Conservation (phyloP, 106 monocot species). For the Dioscorea zingiberensis region DNA sequence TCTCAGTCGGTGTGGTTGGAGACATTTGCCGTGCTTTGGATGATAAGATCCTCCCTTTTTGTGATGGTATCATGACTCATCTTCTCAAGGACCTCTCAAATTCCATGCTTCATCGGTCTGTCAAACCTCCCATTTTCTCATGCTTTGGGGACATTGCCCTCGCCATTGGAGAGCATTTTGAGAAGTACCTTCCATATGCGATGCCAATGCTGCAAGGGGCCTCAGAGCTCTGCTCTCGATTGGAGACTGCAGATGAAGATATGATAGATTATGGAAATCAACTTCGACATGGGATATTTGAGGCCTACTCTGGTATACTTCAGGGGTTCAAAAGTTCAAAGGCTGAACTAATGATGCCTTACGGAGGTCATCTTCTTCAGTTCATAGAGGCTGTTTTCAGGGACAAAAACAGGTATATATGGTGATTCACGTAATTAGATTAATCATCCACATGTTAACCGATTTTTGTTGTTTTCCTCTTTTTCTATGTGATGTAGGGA, state of each 20-base stretch:
- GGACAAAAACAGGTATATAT: slow-evolving; percentile 48
- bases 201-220: slow-evolving; percentile 81
- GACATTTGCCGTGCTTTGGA: slow-evolving; percentile 80
- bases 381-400: slow-evolving; percentile 58
- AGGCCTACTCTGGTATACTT: slow-evolving; percentile 91
- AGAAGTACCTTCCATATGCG: slow-evolving; percentile 65
- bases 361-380: slow-evolving; percentile 54
- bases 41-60: slow-evolving; percentile 57
- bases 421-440: not conserved
- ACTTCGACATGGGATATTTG: slow-evolving; percentile 78
- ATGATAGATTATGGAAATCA: slow-evolving; percentile 80
- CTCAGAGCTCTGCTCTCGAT: slow-evolving; percentile 33
- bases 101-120: slow-evolving; percentile 66
- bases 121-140: slow-evolving; percentile 80
- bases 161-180: slow-evolving; percentile 77
- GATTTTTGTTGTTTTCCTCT: not conserved
- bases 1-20: slow-evolving; percentile 80
- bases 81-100: slow-evolving; percentile 73
- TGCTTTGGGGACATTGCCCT: slow-evolving; percentile 89
- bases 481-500: slow-evolving; percentile 22
- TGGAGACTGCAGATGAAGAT: slow-evolving; percentile 64
- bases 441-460: not conserved
- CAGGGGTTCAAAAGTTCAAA: slow-evolving; percentile 88
- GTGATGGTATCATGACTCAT: slow-evolving; percentile 79
- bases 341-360: slow-evolving; percentile 64